Evolutionary conservation across 257 asterid species (phyloP).

Genomic region (Nicotiana benthamiana): DNA sequence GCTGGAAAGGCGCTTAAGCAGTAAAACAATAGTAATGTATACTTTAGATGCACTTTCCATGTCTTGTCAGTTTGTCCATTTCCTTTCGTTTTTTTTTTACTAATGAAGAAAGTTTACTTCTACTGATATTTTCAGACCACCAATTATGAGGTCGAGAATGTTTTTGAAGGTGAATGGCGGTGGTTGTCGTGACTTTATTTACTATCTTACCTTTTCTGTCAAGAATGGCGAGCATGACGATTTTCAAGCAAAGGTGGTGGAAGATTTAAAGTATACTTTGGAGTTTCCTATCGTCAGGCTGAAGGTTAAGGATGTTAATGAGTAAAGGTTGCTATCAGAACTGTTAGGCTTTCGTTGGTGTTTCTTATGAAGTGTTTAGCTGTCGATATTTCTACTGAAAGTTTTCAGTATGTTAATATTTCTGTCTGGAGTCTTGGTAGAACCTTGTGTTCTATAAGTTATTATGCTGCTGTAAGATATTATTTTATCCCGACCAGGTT

Average conservation of each 20-base stretch:
- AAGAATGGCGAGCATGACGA: background rate
- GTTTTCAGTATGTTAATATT: background rate
- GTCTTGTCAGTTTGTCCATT: background rate
- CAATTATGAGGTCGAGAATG: background rate
- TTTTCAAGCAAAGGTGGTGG: background rate
- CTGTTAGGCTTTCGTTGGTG: background rate
- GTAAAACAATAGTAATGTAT: background rate
- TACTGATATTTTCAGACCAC: background rate
- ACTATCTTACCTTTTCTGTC: background rate
- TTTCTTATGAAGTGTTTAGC: background rate
- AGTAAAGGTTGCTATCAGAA: background rate
- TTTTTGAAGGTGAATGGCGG: background rate
- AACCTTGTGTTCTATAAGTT: background rate
- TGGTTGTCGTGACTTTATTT: background rate
- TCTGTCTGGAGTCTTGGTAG: background rate
- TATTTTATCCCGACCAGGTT: too few species aligned
- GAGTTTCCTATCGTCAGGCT: background rate
- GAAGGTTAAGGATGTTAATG: background rate
- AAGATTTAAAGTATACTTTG: background rate
- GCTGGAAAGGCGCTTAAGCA: background rate
- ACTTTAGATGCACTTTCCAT: background rate
- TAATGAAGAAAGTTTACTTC: background rate
- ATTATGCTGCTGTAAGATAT: background rate
- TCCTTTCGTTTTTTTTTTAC: background rate
- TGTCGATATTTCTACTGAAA: background rate